phyloP scores from a whole-genome alignment of 768 basidiomycete genomes.

The Tricholoma sp. region DNA sequence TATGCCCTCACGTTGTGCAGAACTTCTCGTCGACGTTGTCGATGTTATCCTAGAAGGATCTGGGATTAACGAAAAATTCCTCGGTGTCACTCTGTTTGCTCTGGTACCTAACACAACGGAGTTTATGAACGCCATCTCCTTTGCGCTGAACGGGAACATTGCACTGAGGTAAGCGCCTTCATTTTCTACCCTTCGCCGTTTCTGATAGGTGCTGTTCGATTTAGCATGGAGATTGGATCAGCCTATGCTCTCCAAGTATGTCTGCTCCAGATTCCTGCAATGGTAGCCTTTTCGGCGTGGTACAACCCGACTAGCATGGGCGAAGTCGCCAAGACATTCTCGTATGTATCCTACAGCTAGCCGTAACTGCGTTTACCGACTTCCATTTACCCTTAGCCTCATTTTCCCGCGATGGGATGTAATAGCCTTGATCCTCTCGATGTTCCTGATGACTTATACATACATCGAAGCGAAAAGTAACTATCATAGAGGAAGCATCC shows the following conservation, averaged over 20 bases:
- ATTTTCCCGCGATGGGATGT: conserved; percentile 99
- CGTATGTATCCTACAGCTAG: conserved; percentile 48
- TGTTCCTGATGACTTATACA: conserved; percentile 97
- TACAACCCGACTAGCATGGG: conserved; percentile 87
- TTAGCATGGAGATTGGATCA: conserved; percentile 98
- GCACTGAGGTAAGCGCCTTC: conserved; percentile 66
- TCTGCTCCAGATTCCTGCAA: conserved; percentile 93
- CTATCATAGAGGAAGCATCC: conserved; percentile 94
- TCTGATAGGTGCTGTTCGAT: conserved; percentile 1
- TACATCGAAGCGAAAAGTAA: conserved; percentile 99
- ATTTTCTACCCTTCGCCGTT: not conserved
- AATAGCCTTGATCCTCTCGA: conserved; percentile 87
- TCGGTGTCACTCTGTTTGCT: conserved; percentile 94
- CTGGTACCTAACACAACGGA: conserved; percentile 98
- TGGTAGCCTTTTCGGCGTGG: conserved; percentile 98
- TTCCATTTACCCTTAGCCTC: conserved; percentile 45
- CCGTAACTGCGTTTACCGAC: not conserved
- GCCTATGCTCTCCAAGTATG: conserved; percentile 99
- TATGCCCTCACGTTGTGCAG: conserved; percentile 35
- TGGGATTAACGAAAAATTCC: conserved; percentile 95
- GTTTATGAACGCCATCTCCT: conserved; percentile 99
- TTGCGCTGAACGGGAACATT: conserved; percentile 95
- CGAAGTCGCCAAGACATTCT: conserved; percentile 84
- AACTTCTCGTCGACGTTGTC: conserved; percentile 91
- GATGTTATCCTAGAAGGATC: conserved; percentile 89